These are phyloP conservation scores for Hysterium pulicare DNA, from an alignment of 2,329 filamentous ascomycete genomes.

Conservation along the genomic window DNA sequence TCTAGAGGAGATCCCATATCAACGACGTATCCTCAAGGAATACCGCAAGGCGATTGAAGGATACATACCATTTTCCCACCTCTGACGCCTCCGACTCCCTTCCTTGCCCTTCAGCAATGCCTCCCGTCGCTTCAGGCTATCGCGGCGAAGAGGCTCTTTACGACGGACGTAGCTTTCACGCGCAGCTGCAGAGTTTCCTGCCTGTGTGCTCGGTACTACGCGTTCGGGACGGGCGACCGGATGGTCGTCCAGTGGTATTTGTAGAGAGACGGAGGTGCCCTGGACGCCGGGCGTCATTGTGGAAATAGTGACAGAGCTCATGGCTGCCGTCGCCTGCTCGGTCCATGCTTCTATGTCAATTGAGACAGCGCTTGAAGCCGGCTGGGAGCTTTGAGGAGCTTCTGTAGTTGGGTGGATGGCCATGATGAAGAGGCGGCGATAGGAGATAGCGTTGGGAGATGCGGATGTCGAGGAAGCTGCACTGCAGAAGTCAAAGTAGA, in stretches of 20 bases:
- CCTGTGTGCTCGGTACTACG: conserved; percentile 26
- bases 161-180: conserved; percentile 48
- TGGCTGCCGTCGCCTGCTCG: conserved; percentile 42
- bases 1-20: conserved; percentile 51
- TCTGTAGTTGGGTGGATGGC: conserved; percentile 26
- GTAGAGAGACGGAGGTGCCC: conserved; percentile 62
- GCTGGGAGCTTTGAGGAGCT: conserved; percentile 8
- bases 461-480: not conserved
- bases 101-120: conserved; percentile 84
- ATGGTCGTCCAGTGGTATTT: conserved; percentile 71
- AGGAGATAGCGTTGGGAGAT: not conserved
- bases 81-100: conserved; percentile 76
- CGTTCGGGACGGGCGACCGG: conserved; percentile 26
- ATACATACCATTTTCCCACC: conserved; percentile 85
- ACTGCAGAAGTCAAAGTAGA: not conserved
- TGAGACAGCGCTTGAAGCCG: conserved; percentile 20
- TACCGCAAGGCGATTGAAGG: not conserved
- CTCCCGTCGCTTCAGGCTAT: conserved; percentile 67
- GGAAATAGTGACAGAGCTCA: conserved; percentile 41
- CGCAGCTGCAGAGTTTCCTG: conserved; percentile 44
- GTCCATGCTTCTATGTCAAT: conserved; percentile 50
- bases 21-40: not conserved
- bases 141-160: conserved; percentile 54
- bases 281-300: conserved; percentile 31
- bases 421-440: conserved; percentile 20